phyloP scores from a whole-genome alignment of 2,329 filamentous ascomycete species.

The Magnaporthiopsis rhizophila region DNA sequence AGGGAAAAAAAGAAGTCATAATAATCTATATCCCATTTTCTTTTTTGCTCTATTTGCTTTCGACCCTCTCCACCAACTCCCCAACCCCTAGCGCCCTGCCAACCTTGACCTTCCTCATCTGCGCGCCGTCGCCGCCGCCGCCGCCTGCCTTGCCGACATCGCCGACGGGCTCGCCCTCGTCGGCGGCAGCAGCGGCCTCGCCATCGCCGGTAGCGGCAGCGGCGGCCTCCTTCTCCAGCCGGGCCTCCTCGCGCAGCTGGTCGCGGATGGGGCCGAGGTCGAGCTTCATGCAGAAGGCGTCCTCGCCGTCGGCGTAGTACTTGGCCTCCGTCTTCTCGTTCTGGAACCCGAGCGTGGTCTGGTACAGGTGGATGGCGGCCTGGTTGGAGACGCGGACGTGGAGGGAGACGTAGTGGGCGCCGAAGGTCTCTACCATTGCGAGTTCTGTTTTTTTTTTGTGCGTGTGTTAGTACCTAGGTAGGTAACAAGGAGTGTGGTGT shows the following conservation, averaged over 20 bases:
- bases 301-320: slow-evolving; percentile 97
- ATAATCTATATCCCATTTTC: not conserved
- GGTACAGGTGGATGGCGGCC: slow-evolving; percentile 86
- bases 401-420: slow-evolving; percentile 85
- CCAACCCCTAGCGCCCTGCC: slow-evolving; percentile 73
- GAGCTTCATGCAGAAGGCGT: slow-evolving; percentile 90
- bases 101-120: slow-evolving; percentile 78
- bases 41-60: slow-evolving; percentile 33
- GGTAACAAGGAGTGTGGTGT: no score
- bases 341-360: slow-evolving; percentile 82
- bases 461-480: no score
- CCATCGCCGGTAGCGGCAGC: slow-evolving; percentile 33
- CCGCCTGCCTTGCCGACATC: slow-evolving; percentile 31
- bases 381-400: slow-evolving; percentile 93
- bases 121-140: slow-evolving; percentile 34
- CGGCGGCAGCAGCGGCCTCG: slow-evolving; percentile 26
- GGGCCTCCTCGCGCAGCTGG: slow-evolving; percentile 34
- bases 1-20: no score
- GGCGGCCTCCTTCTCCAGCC: slow-evolving; percentile 30
- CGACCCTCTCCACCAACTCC: slow-evolving; percentile 65
- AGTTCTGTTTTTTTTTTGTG: slow-evolving; percentile 50
- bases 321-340: slow-evolving; percentile 79
- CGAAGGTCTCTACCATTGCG: slow-evolving; percentile 94
- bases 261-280: slow-evolving; percentile 59
- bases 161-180: slow-evolving; percentile 66